Percentiles rank a stretch among this genome's conserved stretches.
These are phyloP conservation scores for Aureobasidium subglaciale DNA, from an alignment of 2,329 filamentous ascomycete species.

Conservation along the genomic window DNA sequence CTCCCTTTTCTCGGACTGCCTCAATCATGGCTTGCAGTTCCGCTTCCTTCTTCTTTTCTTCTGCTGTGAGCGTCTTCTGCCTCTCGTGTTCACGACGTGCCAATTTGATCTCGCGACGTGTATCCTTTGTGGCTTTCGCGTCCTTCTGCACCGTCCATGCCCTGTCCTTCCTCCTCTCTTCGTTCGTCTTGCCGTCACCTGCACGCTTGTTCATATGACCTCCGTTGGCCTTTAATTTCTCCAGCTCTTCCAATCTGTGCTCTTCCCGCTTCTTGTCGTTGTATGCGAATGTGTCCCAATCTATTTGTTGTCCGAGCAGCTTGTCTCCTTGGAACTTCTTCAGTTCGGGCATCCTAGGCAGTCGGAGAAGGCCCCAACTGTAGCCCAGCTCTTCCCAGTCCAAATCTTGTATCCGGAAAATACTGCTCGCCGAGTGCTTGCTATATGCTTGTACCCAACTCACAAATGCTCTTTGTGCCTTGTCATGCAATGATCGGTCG, in stretches of 20 bases:
- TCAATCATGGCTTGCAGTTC: slow-evolving; percentile 29
- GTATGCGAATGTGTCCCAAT: slow-evolving; percentile 36
- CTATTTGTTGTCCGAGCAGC: slow-evolving; percentile 31
- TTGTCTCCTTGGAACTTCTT: slow-evolving; percentile 40
- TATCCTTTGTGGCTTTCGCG: slow-evolving; percentile 27
- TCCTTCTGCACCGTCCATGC: slow-evolving; percentile 34
- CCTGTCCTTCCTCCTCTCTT: slow-evolving; percentile 27
- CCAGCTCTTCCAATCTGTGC: slow-evolving; percentile 33
- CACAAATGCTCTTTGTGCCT: slow-evolving; percentile 85
- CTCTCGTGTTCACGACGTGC: slow-evolving; percentile 26
- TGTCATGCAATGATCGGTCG: slow-evolving; percentile 70
- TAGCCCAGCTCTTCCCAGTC: slow-evolving; percentile 77
- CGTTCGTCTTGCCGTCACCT: slow-evolving; percentile 27
- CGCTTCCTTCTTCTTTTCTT: slow-evolving; percentile 25
- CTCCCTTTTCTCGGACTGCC: slow-evolving; percentile 23
- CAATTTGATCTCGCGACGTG: slow-evolving; percentile 29
- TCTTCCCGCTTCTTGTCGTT: slow-evolving; percentile 40
- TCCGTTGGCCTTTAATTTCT: slow-evolving; percentile 20
- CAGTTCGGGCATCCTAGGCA: slow-evolving; percentile 89
- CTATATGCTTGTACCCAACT: slow-evolving; percentile 88
- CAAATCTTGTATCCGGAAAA: slow-evolving; percentile 75
- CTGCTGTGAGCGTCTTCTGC: slow-evolving; percentile 25
- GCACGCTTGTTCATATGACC: slow-evolving; percentile 21
- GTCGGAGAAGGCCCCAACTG: slow-evolving; percentile 76
- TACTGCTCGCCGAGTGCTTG: slow-evolving; percentile 84